phyloP scores from a whole-genome alignment of 495 filamentous ascomycete genomes.

The Lasiosphaeria miniovina region DNA sequence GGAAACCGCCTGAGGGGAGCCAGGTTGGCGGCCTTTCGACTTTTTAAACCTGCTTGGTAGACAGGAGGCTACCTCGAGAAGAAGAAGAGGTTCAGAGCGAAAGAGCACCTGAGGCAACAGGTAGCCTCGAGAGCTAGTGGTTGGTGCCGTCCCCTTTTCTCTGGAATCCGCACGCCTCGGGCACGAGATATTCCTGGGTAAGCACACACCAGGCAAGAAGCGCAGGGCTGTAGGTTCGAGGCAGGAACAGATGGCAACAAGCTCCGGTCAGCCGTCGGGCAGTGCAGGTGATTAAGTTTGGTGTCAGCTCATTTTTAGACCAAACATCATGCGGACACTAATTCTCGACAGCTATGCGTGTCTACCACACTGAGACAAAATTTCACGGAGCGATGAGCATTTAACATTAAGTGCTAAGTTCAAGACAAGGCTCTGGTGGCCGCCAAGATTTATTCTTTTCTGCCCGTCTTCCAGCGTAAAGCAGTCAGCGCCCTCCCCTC shows the following conservation, averaged over 20 bases:
- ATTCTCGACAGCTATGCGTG: neutral
- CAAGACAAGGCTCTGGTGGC: no score
- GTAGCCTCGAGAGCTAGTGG: neutral
- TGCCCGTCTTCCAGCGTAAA: no score
- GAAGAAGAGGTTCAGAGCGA: neutral
- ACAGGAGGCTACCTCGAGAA: neutral
- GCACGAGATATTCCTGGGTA: neutral
- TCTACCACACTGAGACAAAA: no score
- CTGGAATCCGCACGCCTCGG: neutral
- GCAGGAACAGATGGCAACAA: constrained; percentile 1
- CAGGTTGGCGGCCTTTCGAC: constrained; percentile 17
- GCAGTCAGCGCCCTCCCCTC: no score
- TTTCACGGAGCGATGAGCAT: no score
- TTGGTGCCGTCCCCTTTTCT: neutral
- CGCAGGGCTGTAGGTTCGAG: neutral
- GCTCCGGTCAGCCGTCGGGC: neutral
- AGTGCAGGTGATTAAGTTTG: neutral
- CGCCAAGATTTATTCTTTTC: no score
- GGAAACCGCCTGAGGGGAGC: constrained; percentile 25
- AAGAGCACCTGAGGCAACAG: neutral
- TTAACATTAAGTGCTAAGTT: no score
- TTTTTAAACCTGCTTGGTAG: constrained; percentile 4
- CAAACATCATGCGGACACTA: neutral
- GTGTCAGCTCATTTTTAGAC: neutral
- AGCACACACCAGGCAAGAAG: neutral